Evolutionary conservation across 1,284 basidiomycete species (phyloP).

Genomic region (Coriolopsis trogii): DNA sequence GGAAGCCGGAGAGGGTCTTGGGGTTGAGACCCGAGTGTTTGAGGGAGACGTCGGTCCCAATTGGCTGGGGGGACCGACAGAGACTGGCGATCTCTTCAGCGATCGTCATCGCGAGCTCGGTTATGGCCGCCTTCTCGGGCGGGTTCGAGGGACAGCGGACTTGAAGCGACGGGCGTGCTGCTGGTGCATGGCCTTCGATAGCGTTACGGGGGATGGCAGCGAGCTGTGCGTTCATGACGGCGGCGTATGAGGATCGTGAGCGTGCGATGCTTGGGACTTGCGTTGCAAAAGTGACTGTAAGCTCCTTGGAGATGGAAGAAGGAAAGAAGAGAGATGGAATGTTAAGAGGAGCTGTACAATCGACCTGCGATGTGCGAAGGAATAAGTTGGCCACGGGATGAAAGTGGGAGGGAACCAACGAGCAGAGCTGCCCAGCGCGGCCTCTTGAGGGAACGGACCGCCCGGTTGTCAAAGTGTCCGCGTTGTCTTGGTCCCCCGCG

Average conservation of each 20-base stretch:
- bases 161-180: slow-evolving; percentile 23
- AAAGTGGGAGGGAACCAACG: slow-evolving; percentile 23
- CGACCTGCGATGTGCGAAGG: slow-evolving; percentile 31
- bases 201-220: slow-evolving; percentile 9
- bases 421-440: background rate
- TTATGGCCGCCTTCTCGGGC: slow-evolving; percentile 19
- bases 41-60: slow-evolving; percentile 27
- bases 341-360: slow-evolving; percentile 28
- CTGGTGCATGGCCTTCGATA: slow-evolving; percentile 16
- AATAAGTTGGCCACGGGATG: slow-evolving; percentile 22
- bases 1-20: slow-evolving; percentile 19
- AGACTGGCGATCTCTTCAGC: slow-evolving; percentile 28
- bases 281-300: slow-evolving; percentile 26
- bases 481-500: slow-evolving; percentile 14
- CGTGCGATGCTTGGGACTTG: slow-evolving; percentile 24
- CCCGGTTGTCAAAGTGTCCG: slow-evolving; percentile 15
- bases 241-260: slow-evolving; percentile 21
- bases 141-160: slow-evolving; percentile 19
- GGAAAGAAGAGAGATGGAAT: slow-evolving; percentile 12
- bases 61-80: slow-evolving; percentile 20
- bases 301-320: slow-evolving; percentile 19
- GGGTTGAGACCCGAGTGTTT: slow-evolving; percentile 25
- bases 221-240: slow-evolving; percentile 27
- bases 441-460: slow-evolving; percentile 17
- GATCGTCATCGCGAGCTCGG: slow-evolving; percentile 31